Evolutionary conservation across 129 eudicot genomes (phyloP).

Genomic region (Smallanthus sonchifolius): DNA sequence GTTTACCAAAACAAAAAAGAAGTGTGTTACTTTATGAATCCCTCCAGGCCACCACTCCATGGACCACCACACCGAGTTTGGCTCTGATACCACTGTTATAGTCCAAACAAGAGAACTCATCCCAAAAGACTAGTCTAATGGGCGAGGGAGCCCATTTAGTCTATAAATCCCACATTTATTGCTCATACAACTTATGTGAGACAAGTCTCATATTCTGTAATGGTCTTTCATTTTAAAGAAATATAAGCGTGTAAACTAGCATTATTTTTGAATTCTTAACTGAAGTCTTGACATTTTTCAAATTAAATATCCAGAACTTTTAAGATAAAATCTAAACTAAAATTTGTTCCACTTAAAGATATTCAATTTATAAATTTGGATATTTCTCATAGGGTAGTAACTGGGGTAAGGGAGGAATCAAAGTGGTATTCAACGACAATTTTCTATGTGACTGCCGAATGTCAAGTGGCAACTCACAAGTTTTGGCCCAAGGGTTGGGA

Average conservation of each 20-base stretch:
- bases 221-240: background rate
- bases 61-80: too few relatives aligned
- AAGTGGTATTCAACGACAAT: conserved; percentile 1
- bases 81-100: too few relatives aligned
- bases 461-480: background rate
- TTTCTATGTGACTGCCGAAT: background rate
- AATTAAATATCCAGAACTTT: background rate
- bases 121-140: too few relatives aligned
- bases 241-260: background rate
- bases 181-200: too few relatives aligned
- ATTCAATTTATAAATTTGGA: background rate
- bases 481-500: background rate
- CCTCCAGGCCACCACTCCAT: too few relatives aligned
- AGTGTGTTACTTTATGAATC: too few relatives aligned
- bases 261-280: background rate
- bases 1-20: too few relatives aligned
- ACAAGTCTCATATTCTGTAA: too few relatives aligned
- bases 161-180: too few relatives aligned
- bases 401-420: background rate
- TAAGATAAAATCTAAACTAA: background rate
- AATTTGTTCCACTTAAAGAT: background rate
- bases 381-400: background rate
- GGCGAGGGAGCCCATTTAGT: too few relatives aligned
- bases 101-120: too few relatives aligned
- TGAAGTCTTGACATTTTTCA: background rate